These are phyloP conservation scores for Carnegiea gigantea DNA, from an alignment of 179 eudicot species.

Conservation along the genomic window DNA sequence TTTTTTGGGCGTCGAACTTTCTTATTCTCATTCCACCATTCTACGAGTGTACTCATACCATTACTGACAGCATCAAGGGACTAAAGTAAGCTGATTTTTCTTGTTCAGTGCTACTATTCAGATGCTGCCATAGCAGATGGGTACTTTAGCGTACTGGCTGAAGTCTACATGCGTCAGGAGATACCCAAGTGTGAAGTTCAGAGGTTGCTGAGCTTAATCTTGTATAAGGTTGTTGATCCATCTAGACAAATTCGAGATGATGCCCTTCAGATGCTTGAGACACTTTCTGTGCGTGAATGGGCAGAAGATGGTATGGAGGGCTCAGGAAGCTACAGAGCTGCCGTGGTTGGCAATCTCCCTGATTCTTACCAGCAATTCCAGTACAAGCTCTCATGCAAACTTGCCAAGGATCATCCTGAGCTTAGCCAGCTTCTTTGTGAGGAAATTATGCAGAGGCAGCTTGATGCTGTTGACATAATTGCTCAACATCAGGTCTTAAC, in stretches of 20 bases:
- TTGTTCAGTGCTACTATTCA: constrained; percentile 83
- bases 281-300: constrained; percentile 95
- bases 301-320: constrained; percentile 90
- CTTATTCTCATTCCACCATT: not conserved
- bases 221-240: constrained; percentile 98
- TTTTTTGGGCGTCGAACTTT: not conserved
- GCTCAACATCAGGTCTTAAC: constrained; percentile 98
- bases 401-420: constrained; percentile 98
- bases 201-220: constrained; percentile 90
- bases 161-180: constrained; percentile 99
- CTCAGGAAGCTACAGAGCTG: constrained; percentile 94
- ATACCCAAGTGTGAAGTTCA: constrained; percentile 98
- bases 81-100: constrained; percentile 22
- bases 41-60: not conserved
- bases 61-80: not conserved
- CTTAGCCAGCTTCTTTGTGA: constrained; percentile 96
- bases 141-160: constrained; percentile 97
- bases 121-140: constrained; percentile 99
- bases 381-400: constrained; percentile 96
- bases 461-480: constrained; percentile 98
- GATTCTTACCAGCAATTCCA: constrained; percentile 99
- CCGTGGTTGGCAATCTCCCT: constrained; percentile 98
- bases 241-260: constrained; percentile 98
- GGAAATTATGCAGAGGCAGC: constrained; percentile 99
- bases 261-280: constrained; percentile 99